Evolutionary conservation across 2,329 filamentous ascomycete species (phyloP), one percentile per base, ranked within the genome.

Genomic region (Pseudogymnoascus sp.): DNA sequence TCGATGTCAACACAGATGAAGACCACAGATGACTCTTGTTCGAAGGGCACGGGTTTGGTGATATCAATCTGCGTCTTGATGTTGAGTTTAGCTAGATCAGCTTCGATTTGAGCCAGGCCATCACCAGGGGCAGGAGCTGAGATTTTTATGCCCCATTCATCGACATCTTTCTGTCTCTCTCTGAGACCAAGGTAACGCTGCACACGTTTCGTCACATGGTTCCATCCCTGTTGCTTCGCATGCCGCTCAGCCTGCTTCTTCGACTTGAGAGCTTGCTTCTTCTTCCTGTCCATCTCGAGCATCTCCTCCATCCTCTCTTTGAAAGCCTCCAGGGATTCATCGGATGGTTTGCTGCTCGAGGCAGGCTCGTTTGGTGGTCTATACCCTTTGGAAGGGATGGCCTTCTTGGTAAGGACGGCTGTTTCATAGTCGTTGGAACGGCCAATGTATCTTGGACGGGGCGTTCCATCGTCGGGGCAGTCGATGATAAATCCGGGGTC

Each of bases 1-100:
- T 99, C 95, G 34, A 95, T 78, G 69, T 99, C 95, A 51, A 97
- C 79, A 66, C 83, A 86, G 64, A 96, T 79, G 68, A 97, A 88
- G 6, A 96, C 80, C 0, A 85, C 80, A n/a, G 80, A 77, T 10
- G 74, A 70, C 29, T 86, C 82, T 61, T 81, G 80, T 0, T 73
- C 64, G 64, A 79, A 81, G 0, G 79, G 79, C 2, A 75, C 75
- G 0, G 77, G 75, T 40, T 78, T 68, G n/a, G 74, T 72, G 47
- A 81, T 69, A 71, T 83, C 75, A 40, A 86, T 70, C 2, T 70
- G 21, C 21, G 21, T 26, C 34, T 26, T 61, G n/a, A 42, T 63
- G 73, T 60, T 71, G 67, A 62, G 65, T 61, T 67, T 69, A 29
- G 65, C 69, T 6, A 75, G 63, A 5, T 68, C 68, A 16, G 67